Percentiles rank a stretch among this genome's conserved stretches.
phyloP scores from a whole-genome alignment of 2,329 filamentous ascomycete species.

The Epichloe coenophiala region DNA sequence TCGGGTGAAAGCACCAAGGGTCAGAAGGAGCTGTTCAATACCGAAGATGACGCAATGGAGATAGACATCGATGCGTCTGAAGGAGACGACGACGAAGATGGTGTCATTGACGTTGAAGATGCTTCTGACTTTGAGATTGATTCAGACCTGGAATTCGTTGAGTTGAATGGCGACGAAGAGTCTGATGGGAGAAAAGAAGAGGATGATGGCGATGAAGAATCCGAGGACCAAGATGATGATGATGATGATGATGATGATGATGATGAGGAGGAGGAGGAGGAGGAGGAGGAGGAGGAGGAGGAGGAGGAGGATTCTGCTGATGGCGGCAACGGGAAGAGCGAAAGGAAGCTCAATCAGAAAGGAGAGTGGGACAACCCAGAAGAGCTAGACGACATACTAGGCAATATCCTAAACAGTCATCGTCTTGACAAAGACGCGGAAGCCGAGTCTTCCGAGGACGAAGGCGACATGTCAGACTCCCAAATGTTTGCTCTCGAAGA shows the following conservation, averaged over 20 bases:
- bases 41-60: slow-evolving; percentile 46
- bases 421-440: slow-evolving; percentile 44
- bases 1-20: slow-evolving; percentile 72
- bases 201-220: slow-evolving; percentile 17
- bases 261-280: neutral
- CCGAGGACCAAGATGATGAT: slow-evolving; percentile 11
- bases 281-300: neutral
- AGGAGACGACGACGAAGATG: slow-evolving; percentile 27
- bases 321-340: slow-evolving; percentile 26
- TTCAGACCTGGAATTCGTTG: slow-evolving; percentile 37
- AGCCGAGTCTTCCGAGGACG: slow-evolving; percentile 44
- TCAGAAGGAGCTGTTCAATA: slow-evolving; percentile 73
- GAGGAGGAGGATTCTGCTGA: slow-evolving; percentile 17
- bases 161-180: slow-evolving; percentile 30
- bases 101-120: slow-evolving; percentile 7
- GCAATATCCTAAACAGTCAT: slow-evolving; percentile 63
- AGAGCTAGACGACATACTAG: slow-evolving; percentile 59
- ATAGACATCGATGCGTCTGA: slow-evolving; percentile 30
- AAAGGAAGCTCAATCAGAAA: slow-evolving; percentile 26
- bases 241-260: slow-evolving; percentile 19
- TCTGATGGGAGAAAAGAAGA: slow-evolving; percentile 8
- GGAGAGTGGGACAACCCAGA: slow-evolving; percentile 29
- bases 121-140: slow-evolving; percentile 14
- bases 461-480: slow-evolving; percentile 84
- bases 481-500: slow-evolving; percentile 86